These are phyloP conservation scores for Sinapis alba DNA, from an alignment of 441 rosid genomes.

Conservation along the genomic window DNA sequence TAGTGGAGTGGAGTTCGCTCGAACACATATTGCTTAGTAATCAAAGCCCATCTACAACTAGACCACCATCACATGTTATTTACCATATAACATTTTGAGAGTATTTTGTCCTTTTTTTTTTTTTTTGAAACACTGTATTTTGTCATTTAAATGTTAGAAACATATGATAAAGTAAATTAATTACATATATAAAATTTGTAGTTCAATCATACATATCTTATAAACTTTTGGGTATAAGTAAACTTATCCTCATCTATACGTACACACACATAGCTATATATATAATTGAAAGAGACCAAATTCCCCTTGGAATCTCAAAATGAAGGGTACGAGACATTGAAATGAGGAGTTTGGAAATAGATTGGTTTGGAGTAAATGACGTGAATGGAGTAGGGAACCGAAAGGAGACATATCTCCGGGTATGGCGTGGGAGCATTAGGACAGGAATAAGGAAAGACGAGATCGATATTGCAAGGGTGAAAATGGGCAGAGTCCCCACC, in stretches of 20 bases:
- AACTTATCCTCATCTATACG: not conserved
- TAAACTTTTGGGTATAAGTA: not conserved
- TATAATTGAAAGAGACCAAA: not conserved
- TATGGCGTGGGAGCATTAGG: slow-evolving; percentile 72
- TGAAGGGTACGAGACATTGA: slow-evolving; percentile 33
- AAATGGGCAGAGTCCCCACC: slow-evolving; percentile 68
- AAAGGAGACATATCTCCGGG: slow-evolving; percentile 59
- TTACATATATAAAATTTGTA: not conserved
- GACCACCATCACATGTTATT: too few species aligned
- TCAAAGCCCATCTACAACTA: too few species aligned
- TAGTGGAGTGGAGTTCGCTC: too few species aligned
- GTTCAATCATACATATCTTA: not conserved
- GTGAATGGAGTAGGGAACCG: slow-evolving; percentile 23
- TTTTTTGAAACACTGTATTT: too few species aligned
- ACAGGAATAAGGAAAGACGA: slow-evolving; percentile 71
- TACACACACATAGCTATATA: not conserved
- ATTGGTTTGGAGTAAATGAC: slow-evolving; percentile 23
- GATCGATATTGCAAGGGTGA: slow-evolving; percentile 57
- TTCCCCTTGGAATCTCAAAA: not conserved
- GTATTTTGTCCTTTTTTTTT: too few species aligned
- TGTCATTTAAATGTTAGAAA: not conserved
- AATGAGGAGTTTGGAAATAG: slow-evolving; percentile 23
- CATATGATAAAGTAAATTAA: not conserved
- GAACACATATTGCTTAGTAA: too few species aligned
- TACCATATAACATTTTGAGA: not conserved